These are phyloP conservation scores for Achaetomiella virescens DNA, from an alignment of 495 filamentous ascomycete genomes.

Conservation along the genomic window DNA sequence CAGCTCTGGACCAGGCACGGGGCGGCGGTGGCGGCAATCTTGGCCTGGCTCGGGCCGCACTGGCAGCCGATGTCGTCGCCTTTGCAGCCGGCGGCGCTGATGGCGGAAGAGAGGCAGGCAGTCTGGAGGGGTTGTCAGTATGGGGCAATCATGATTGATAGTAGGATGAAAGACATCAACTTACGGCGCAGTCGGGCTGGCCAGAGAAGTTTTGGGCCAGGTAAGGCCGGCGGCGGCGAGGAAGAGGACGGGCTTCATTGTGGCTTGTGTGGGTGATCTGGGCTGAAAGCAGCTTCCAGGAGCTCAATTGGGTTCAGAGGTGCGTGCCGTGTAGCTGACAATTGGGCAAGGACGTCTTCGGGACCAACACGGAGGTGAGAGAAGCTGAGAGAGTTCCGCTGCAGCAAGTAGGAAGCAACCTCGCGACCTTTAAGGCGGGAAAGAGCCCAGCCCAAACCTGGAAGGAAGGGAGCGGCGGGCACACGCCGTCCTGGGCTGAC, in stretches of 20 bases:
- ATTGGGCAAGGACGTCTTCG: not conserved
- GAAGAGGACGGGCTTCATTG: conserved; percentile 30
- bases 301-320: not conserved
- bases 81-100: conserved; percentile 24
- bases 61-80: conserved; percentile 23
- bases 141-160: not conserved
- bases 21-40: conserved; percentile 14
- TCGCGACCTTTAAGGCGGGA: not conserved
- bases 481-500: not conserved
- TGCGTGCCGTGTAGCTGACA: not conserved
- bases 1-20: conserved; percentile 23
- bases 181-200: conserved; percentile 34
- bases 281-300: not conserved
- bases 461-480: not conserved
- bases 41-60: conserved; percentile 19
- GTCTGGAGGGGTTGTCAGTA: conserved; percentile 14
- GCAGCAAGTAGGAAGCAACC: not conserved
- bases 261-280: conserved; percentile 4
- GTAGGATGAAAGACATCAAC: not conserved
- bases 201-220: conserved; percentile 29
- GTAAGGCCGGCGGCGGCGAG: conserved; percentile 15
- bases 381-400: not conserved
- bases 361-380: not conserved
- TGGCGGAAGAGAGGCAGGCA: conserved; percentile 21
- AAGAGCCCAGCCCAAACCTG: not conserved